Evolutionary conservation across 2,329 filamentous ascomycete genomes (phyloP), one percentile per base, ranked within the genome.

Genomic region (Apiospora koreana): DNA sequence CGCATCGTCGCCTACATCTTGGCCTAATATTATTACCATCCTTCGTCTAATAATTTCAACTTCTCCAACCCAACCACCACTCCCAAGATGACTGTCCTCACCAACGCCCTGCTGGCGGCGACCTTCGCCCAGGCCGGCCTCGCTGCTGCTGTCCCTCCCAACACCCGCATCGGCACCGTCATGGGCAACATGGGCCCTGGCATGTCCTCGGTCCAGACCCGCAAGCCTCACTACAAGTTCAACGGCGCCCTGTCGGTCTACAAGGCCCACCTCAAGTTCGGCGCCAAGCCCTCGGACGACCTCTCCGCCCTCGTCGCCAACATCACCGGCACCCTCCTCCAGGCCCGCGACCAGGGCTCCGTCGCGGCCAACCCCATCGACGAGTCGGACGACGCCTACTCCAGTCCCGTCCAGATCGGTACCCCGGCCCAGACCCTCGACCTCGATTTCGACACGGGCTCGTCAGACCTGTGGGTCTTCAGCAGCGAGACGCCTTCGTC

Each of bases 401-500:
- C 79, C 58, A 77, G 76, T 28, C 77, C 78, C 50, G 77, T 80
- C 46, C 68, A 72, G 18, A 79, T 80, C 67, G 79, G 79, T 50
- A 80, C 77, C 7, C 78, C 78, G n/a, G 73, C 76, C 21, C 77
- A 80, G 76, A 70, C 69, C n/a, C 73, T 80, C 28, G 79, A 79
- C 74, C 72, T 80, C 0, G 79, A 80, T 72, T 78, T 80, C 71
- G 79, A 80, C 73, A 76, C 79, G 2, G 79, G 79, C 31, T 80
- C 79, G n/a, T 78, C 79, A 16, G 79, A 80, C 67, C 74, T 80
- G 10, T 80, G 78, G 78, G 79, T 80, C 46, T 80, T 80, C 75
- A 78, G 76, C 73, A 75, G 73, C 31, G 72, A 76, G 67, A 74
- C 71, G 12, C 71, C 77, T 35, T 38, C 68, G 1, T 71, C 68